Evolutionary conservation across 164 flowering plant species (phyloP).

Genomic region (Malania oleifera): DNA sequence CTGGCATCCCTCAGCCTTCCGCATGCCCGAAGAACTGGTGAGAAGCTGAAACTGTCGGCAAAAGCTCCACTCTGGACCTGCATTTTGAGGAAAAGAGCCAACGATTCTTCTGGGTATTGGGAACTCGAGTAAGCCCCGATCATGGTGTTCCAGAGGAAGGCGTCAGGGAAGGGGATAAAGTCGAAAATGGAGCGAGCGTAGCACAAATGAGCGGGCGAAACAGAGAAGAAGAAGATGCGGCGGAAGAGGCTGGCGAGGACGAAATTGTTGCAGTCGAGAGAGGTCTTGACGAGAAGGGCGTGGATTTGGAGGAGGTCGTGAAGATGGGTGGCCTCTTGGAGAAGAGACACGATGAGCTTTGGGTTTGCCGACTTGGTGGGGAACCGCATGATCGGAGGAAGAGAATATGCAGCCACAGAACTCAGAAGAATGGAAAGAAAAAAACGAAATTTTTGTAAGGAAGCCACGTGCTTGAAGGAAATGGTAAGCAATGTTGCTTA

Average conservation of each 20-base stretch:
- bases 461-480: no score
- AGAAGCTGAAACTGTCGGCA: conserved; percentile 31
- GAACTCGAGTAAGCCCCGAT: conserved; percentile 31
- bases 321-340: conserved; percentile 18
- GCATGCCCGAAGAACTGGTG: conserved; percentile 36
- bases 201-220: conserved; percentile 1
- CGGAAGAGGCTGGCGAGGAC: conserved; percentile 26
- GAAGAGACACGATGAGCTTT: conserved; percentile 27
- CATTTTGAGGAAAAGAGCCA: conserved; percentile 27
- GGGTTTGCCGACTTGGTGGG: no score
- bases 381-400: no score
- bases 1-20: conserved; percentile 16
- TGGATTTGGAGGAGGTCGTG: conserved; percentile 30
- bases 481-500: no score
- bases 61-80: conserved; percentile 1
- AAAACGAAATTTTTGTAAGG: no score
- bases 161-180: conserved; percentile 19
- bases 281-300: conserved; percentile 30
- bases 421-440: no score
- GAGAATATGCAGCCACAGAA: no score
- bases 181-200: conserved; percentile 31
- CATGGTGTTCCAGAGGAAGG: conserved; percentile 38
- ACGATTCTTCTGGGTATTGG: conserved; percentile 22
- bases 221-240: conserved; percentile 10
- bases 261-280: conserved; percentile 24